Base-by-base conservation (phyloP, 768 basidiomycete species). In the Sarcomyxa edulis region DNA sequence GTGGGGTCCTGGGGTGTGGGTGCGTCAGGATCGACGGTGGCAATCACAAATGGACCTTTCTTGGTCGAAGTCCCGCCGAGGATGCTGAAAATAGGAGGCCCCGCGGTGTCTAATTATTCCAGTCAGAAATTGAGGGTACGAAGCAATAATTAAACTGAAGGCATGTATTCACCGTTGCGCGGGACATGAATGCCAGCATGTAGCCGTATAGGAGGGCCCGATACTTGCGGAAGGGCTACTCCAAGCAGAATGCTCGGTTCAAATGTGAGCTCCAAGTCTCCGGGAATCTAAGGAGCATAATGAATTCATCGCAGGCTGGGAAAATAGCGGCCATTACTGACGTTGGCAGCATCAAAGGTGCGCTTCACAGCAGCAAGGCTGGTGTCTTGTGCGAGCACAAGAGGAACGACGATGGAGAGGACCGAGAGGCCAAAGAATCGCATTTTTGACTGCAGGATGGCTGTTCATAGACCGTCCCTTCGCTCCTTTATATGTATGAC, bases 1-100 rank as follows among this genome's bases (percentile, higher is more conserved):
- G 56, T 68, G 9, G 67, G 64, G 12, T 46, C 52, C 45, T 71
- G 66, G 2, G 74, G 72, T n/a, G 72, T 72, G 6, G 72, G 72
- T 7, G 66, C 71, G 44, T 76, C 74, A 4, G 67, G 74, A 43
- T 74, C 72, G 3, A 74, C 66, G 7, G 60, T 47, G 0, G 66
- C 65, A 8, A 76, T 48, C 11, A 76, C 68, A 48, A 70, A 76
- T 0, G 72, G 71, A 1, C 69, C 72, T 8, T 20, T 39, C n/a
- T n/a, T n/a, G n/a, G n/a, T n/a, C 12, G 46, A 42, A 9, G 37
- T 39, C 9, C 49, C 35, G 6, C 59, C 61, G 14, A 47, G 42
- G 24, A 61, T 46, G 35, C 43, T 43, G 50, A 64, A 68, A 2
- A 48, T 48, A 3, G 65, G 65, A 3, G 63, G 67, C 0, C 58